Conservation (phyloP, 2,329 filamentous ascomycete species). For the Ambrosiella xylebori region DNA sequence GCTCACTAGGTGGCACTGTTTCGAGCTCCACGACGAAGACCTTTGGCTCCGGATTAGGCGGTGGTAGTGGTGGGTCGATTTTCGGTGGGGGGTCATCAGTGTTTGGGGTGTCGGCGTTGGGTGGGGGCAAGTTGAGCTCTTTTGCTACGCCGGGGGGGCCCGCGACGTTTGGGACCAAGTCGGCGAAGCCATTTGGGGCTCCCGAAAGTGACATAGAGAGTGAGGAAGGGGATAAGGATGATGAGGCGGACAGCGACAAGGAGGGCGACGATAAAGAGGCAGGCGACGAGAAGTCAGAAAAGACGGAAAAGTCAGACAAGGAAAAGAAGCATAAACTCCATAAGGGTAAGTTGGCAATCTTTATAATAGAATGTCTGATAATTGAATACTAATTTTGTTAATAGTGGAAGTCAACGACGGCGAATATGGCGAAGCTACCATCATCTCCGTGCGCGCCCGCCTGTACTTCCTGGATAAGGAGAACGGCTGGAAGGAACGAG, state of each 20-base stretch:
- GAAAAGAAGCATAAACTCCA: constrained; percentile 46
- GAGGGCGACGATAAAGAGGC: constrained; percentile 27
- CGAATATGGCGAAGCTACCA: constrained; percentile 63
- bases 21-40: constrained; percentile 21
- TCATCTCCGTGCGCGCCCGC: constrained; percentile 63
- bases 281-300: not conserved
- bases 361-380: not conserved
- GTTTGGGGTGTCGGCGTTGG: constrained; percentile 42
- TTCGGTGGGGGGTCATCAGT: constrained; percentile 29
- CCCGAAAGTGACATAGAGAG: constrained; percentile 48
- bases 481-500: constrained; percentile 76
- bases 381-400: not conserved
- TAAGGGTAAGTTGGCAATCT: constrained; percentile 38
- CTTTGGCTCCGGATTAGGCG: constrained; percentile 28
- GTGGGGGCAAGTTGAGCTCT: constrained; percentile 19
- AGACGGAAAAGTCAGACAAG: constrained; percentile 23
- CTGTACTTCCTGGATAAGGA: constrained; percentile 62
- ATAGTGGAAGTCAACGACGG: constrained; percentile 63
- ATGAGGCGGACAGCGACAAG: constrained; percentile 33
- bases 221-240: constrained; percentile 24
- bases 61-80: constrained; percentile 18
- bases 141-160: constrained; percentile 47
- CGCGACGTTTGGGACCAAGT: constrained; percentile 30
- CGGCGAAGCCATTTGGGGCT: constrained; percentile 59
- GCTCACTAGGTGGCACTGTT: constrained; percentile 18